Percentiles rank a stretch among this genome's conserved stretches.
phyloP scores from a whole-genome alignment of 768 basidiomycete genomes.

The Suillus spraguei region DNA sequence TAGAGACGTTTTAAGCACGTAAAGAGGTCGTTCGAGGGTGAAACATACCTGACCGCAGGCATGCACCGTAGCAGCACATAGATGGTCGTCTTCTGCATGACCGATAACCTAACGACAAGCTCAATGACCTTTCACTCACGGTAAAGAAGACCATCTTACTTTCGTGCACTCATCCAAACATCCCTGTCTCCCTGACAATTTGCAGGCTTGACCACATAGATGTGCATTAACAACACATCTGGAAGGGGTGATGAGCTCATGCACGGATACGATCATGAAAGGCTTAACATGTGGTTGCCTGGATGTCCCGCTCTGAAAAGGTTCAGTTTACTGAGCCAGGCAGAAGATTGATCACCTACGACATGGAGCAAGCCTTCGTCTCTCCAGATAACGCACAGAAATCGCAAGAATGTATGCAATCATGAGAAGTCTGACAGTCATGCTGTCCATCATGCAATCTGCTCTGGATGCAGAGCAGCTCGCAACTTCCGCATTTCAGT shows the following conservation, averaged over 20 bases:
- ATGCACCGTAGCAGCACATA: constrained; percentile 55
- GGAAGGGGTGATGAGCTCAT: neutral
- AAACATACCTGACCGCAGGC: constrained; percentile 53
- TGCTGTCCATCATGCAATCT: neutral
- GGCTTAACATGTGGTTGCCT: constrained; percentile 55
- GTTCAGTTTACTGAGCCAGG: neutral
- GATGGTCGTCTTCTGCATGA: constrained; percentile 52
- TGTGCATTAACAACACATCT: constrained; percentile 56
- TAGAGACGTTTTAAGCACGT: constrained; percentile 18
- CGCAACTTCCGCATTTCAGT: neutral
- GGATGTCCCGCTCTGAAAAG: constrained; percentile 56
- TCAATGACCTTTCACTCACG: neutral
- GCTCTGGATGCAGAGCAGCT: neutral
- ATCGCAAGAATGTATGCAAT: neutral
- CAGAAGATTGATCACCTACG: constrained; percentile 37
- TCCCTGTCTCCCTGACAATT: constrained; percentile 46
- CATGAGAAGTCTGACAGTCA: neutral
- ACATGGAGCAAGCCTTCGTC: constrained; percentile 44
- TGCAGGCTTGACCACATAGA: constrained; percentile 56
- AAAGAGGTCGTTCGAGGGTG: neutral
- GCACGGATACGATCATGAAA: neutral
- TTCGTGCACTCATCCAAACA: constrained; percentile 56
- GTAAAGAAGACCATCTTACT: constrained; percentile 32
- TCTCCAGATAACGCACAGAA: constrained; percentile 32
- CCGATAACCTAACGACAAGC: constrained; percentile 41